Percentiles rank a stretch among this genome's conserved stretches.
Conservation (phyloP, 352 stramenopile species). For the Globisporangium nagaii region DNA sequence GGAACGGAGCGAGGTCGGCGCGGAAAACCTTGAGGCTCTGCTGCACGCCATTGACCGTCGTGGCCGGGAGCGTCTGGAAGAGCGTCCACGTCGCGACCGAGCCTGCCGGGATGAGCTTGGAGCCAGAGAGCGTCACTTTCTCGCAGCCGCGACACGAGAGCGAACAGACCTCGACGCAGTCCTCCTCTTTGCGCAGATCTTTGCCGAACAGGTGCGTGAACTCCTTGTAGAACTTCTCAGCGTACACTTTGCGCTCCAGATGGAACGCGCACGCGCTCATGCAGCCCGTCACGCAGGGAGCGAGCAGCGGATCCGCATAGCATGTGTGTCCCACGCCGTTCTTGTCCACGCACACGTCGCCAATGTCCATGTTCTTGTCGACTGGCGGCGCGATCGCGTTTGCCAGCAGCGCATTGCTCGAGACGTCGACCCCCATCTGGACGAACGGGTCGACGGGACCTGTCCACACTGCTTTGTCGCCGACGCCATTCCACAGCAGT, state of each 20-base stretch:
- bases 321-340: conserved; percentile 53
- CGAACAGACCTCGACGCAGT: conserved; percentile 61
- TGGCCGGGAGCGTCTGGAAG: conserved; percentile 23
- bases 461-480: conserved; percentile 26
- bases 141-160: conserved; percentile 65
- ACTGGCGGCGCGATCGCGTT: conserved; percentile 6
- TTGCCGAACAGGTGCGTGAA: conserved; percentile 74
- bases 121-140: conserved; percentile 44
- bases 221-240: conserved; percentile 28
- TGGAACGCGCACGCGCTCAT: conserved; percentile 41
- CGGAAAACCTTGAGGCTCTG: conserved; percentile 33
- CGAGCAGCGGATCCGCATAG: conserved; percentile 34
- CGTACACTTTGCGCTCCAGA: conserved; percentile 38
- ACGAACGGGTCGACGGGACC: conserved; percentile 56
- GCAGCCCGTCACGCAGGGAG: conserved; percentile 54
- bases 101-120: conserved; percentile 22
- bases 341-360: conserved; percentile 57
- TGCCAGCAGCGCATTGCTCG: conserved; percentile 34
- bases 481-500: conserved; percentile 64
- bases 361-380: conserved; percentile 25
- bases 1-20: conserved; percentile 38
- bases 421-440: conserved; percentile 45
- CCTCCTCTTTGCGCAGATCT: conserved; percentile 57
- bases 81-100: conserved; percentile 37
- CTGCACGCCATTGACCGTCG: neutral